Evolutionary conservation across 2,329 filamentous ascomycete species (phyloP).

Genomic region (Pyrenophora graminea): DNA sequence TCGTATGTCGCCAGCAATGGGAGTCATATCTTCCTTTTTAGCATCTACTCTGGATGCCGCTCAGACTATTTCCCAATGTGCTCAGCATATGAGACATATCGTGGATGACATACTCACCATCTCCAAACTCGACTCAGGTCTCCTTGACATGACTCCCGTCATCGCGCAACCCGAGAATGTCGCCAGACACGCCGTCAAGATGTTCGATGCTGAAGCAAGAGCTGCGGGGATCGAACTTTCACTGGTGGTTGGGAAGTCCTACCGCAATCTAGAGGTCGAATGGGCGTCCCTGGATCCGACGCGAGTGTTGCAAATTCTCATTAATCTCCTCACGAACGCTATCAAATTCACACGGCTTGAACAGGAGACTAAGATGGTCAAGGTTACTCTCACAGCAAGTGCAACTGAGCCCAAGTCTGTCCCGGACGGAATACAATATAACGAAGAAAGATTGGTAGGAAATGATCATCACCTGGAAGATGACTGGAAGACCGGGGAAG

Average conservation of each 20-base stretch:
- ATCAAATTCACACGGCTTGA: slow-evolving; percentile 52
- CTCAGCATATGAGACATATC: slow-evolving; percentile 53
- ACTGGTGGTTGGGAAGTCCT: slow-evolving; percentile 44
- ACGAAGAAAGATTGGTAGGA: slow-evolving; percentile 28
- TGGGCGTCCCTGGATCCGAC: slow-evolving; percentile 50
- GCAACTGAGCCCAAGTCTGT: slow-evolving; percentile 35
- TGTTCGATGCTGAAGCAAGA: slow-evolving; percentile 46
- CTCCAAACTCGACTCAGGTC: slow-evolving; percentile 51
- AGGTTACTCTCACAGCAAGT: slow-evolving; percentile 44
- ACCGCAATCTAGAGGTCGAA: slow-evolving; percentile 41
- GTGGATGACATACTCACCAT: slow-evolving; percentile 54
- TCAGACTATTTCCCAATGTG: slow-evolving; percentile 51
- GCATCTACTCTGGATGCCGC: slow-evolving; percentile 40
- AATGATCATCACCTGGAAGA: slow-evolving; percentile 27
- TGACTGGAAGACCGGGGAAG: slow-evolving; percentile 42
- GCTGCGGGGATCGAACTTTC: slow-evolving; percentile 34
- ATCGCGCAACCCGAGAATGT: slow-evolving; percentile 43
- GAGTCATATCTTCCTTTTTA: slow-evolving; percentile 21
- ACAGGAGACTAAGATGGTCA: slow-evolving; percentile 31
- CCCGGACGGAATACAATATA: slow-evolving; percentile 35
- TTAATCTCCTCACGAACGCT: slow-evolving; percentile 49
- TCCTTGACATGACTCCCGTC: slow-evolving; percentile 49
- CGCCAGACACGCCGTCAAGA: slow-evolving; percentile 39
- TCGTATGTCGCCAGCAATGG: slow-evolving; percentile 7
- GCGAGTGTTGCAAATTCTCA: slow-evolving; percentile 46